Base-by-base conservation (phyloP, 2,329 filamentous ascomycete species). In the Penicillium janthinellum region DNA sequence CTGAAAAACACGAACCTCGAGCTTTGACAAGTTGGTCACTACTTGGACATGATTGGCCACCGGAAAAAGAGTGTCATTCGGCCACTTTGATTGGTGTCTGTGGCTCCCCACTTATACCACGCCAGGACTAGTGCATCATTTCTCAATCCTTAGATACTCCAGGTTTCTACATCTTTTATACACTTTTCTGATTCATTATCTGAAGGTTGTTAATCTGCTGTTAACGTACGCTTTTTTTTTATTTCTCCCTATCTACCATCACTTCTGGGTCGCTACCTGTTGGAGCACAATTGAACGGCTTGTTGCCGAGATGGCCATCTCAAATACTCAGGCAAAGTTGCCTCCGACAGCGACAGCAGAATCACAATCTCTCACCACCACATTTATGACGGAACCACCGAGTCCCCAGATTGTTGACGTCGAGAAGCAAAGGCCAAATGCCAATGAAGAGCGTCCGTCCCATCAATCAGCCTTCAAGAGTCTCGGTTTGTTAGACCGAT, bases 1-100 rank as follows among this genome's bases (percentile, higher is more conserved):
- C 51, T 54, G 54, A 57, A 54, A 57, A 57, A 57, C 54, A 57
- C 58, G 41, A 44, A 41, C 54, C 54, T 38, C 47, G 48, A 59
- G 45, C 41, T 52, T 39, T 52, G 39, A 47, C 34, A 20, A 20
- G 20, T 28, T 51, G 49, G 54, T 57, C 58, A 60, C 52, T 39
- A 28, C 28, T 47, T 55, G 42, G 41, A 17, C 22, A 41, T 60
- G 37, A 60, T 57, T 60, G 58, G 58, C 34, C 44, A 22, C 44
- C 0, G 12, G 0, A 20, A 22, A 45, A 20, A 57, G 45, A 17
- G 38, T 54, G 50, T 54, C 54, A 55, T 34, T 41, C 28, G 39
- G 38, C 31, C n/a, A 6, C 2, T 41, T 20, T 59, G 42, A 59
- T 62, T 62, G 52, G 56, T 22, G 39, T 31, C 28, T 34, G 22